phyloP scores from a whole-genome alignment of 2,329 filamentous ascomycete genomes.

The Fusarium clavum region DNA sequence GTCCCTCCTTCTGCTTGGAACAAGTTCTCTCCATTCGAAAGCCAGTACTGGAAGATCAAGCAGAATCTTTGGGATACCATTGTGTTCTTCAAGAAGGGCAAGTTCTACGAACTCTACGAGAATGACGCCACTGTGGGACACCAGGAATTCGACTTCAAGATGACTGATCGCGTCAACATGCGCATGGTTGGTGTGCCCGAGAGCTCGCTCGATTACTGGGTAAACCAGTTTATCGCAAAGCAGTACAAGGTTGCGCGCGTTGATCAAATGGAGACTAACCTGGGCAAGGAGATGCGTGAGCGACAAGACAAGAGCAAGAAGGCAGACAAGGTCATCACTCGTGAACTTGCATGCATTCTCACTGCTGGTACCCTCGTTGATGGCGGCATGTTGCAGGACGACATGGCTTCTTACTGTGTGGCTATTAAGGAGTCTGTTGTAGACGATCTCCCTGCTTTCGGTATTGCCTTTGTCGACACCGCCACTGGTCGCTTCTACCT shows the following conservation, averaged over 20 bases:
- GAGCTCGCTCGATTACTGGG: slow-evolving; percentile 95
- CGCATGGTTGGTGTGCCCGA: slow-evolving; percentile 99
- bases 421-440: slow-evolving; percentile 87
- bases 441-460: slow-evolving; percentile 84
- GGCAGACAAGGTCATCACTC: slow-evolving; percentile 91
- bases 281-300: slow-evolving; percentile 99
- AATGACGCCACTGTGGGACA: slow-evolving; percentile 97
- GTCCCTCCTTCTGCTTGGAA: slow-evolving; percentile 84
- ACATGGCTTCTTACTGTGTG: slow-evolving; percentile 96
- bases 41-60: slow-evolving; percentile 99
- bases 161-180: slow-evolving; percentile 99
- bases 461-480: slow-evolving; percentile 93
- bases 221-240: slow-evolving; percentile 97
- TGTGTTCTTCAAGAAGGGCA: slow-evolving; percentile 99
- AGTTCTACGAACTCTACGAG: slow-evolving; percentile 98
- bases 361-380: slow-evolving; percentile 95
- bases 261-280: slow-evolving; percentile 94
- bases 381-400: slow-evolving; percentile 95
- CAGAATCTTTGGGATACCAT: slow-evolving; percentile 97
- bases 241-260: slow-evolving; percentile 97
- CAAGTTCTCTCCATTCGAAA: slow-evolving; percentile 93
- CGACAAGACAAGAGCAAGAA: slow-evolving; percentile 77
- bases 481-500: slow-evolving; percentile 95
- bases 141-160: slow-evolving; percentile 95
- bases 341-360: slow-evolving; percentile 90